These are phyloP conservation scores for Mycena pura DNA, from an alignment of 768 basidiomycete genomes.

Conservation along the genomic window DNA sequence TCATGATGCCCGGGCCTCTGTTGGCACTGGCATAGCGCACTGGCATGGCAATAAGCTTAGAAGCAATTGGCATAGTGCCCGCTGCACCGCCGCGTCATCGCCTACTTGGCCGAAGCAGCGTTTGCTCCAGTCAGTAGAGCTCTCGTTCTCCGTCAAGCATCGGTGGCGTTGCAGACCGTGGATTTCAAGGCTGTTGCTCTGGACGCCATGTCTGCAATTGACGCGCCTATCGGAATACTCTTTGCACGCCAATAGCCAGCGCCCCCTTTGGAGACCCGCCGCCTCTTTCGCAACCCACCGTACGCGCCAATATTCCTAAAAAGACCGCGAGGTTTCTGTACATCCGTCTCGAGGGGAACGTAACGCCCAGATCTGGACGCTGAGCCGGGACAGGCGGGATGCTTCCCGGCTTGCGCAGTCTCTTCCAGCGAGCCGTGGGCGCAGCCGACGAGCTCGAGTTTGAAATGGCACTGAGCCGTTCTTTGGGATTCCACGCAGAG, in stretches of 20 bases:
- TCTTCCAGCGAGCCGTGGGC: slow-evolving; percentile 58
- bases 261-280: slow-evolving; percentile 28
- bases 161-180: no score
- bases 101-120: no score
- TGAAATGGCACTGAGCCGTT: slow-evolving; percentile 38
- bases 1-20: no score
- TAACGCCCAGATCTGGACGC: slow-evolving; percentile 38
- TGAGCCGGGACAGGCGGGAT: slow-evolving; percentile 50
- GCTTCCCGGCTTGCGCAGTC: slow-evolving; percentile 52
- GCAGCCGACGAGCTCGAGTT: slow-evolving; percentile 12
- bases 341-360: slow-evolving; percentile 40
- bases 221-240: slow-evolving; percentile 47
- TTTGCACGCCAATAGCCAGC: slow-evolving; percentile 39
- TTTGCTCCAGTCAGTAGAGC: no score
- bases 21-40: no score
- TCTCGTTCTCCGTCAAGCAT: no score
- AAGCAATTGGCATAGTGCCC: no score
- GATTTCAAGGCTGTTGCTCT: slow-evolving; percentile 48
- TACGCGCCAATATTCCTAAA: slow-evolving; percentile 38
- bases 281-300: slow-evolving; percentile 23
- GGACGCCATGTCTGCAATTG: slow-evolving; percentile 47
- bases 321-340: slow-evolving; percentile 45
- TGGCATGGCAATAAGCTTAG: no score
- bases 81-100: no score
- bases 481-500: slow-evolving; percentile 56